These are phyloP conservation scores for Phytophthora tentaculata DNA, from an alignment of 352 stramenopile genomes.

Conservation along the genomic window DNA sequence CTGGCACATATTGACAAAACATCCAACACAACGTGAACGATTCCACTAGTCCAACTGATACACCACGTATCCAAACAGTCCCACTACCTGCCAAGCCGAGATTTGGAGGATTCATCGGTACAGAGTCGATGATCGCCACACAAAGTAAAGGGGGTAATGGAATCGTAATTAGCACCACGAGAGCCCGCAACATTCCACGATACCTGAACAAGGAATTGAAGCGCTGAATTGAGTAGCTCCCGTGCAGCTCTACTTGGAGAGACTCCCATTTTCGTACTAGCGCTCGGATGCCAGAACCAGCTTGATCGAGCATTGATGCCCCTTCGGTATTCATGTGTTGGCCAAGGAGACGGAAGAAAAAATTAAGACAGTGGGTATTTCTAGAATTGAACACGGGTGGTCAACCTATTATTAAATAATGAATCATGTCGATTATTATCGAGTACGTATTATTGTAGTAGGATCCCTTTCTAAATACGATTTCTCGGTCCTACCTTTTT, in stretches of 20 bases:
- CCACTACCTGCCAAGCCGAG: conserved; percentile 20
- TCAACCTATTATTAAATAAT: too few species aligned
- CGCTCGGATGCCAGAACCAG: conserved; percentile 7
- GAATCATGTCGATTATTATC: not conserved
- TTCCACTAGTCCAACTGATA: not conserved
- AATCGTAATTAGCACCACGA: conserved; percentile 3
- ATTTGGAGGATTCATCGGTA: conserved; percentile 18
- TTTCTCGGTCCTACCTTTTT: too few species aligned
- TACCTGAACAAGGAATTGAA: conserved; percentile 15
- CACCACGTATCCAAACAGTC: conserved; percentile 11
- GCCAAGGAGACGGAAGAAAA: not conserved
- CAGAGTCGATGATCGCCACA: conserved; percentile 16
- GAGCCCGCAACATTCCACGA: conserved; percentile 4
- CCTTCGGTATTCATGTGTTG: not conserved
- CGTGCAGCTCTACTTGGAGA: conserved; percentile 29
- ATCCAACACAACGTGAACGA: conserved; percentile 17
- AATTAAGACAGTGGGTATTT: not conserved
- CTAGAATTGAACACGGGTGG: not conserved
- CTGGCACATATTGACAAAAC: conserved; percentile 19
- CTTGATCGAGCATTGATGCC: not conserved
- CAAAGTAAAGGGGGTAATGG: conserved; percentile 11
- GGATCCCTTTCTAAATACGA: too few species aligned
- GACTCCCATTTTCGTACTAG: conserved; percentile 25
- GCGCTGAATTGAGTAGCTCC: conserved; percentile 22
- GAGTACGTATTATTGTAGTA: too few species aligned